These are phyloP conservation scores for Carex cristatella DNA, from an alignment of 176 grass and related monocot species.

Conservation along the genomic window DNA sequence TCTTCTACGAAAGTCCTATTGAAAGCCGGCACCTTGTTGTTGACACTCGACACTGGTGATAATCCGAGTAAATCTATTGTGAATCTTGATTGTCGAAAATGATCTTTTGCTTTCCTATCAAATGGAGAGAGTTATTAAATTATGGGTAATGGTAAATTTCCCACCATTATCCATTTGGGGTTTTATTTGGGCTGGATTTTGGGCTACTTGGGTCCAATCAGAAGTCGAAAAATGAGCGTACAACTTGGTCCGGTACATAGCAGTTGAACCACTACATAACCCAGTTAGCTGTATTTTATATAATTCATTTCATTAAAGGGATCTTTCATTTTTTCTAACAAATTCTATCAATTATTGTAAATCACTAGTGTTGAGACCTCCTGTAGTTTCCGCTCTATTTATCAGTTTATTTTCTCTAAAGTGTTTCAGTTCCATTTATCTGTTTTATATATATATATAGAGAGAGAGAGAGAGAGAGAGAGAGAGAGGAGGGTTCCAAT, in stretches of 20 bases:
- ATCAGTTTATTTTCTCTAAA: too few relatives aligned
- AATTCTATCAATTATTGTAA: neutral
- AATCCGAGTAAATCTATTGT: neutral
- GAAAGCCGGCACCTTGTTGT: neutral
- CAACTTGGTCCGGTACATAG: neutral
- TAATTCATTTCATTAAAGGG: neutral
- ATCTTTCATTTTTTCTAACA: neutral
- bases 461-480: too few relatives aligned
- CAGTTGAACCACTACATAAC: neutral
- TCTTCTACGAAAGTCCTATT: neutral
- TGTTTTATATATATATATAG: too few relatives aligned
- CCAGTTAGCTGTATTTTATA: neutral
- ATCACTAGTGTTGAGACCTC: neutral
- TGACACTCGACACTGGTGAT: too few relatives aligned
- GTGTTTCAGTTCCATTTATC: too few relatives aligned
- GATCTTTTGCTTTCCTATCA: neutral
- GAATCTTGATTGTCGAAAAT: neutral
- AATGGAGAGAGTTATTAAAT: slow-evolving; percentile 4
- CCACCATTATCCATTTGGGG: slow-evolving; percentile 4
- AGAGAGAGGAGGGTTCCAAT: too few relatives aligned
- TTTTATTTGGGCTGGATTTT: slow-evolving; percentile 12
- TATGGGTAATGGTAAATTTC: slow-evolving; percentile 9
- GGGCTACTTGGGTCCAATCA: neutral
- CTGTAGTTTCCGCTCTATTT: too few relatives aligned
- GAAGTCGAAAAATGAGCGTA: neutral